Evolutionary conservation across 192 early-diverging fungal genomes (phyloP), one percentile per base, ranked within the genome.

Genomic region (Linnemannia exigua): DNA sequence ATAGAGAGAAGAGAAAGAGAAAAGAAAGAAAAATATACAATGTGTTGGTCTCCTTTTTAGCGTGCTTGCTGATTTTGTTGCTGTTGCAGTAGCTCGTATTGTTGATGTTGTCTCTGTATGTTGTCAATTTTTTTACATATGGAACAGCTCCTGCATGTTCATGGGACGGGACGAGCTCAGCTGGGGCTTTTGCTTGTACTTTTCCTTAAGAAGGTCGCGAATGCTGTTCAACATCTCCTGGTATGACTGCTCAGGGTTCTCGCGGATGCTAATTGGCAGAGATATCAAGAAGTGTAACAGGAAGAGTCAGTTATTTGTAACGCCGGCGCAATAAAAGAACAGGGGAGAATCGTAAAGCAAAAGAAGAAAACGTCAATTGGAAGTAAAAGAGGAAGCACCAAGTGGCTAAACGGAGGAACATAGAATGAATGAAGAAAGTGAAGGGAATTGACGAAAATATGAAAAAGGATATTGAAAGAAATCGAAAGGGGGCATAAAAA

Each of bases 161-260:
- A 95, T 91, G 41, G 88, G 79, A 20, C 90, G 88, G n/a, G 93
- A 93, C 19, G 92, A 90, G 72, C 91, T 92, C 66, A 96, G 89
- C 88, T 95, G 95, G 12, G 95, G 95, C 75, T 93, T 90, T 79
- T 95, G 94, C n/a, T 78, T 88, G 86, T 94, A 95, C 75, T 87
- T 79, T n/a, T 90, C 78, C 46, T 82, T 75, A 67, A 95, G 80
- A 52, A 90, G 88, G 0, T 77, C 79, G 41, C 94, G 90, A 66
- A 94, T 88, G 54, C 88, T 90, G 70, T 88, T 87, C 72, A 95
- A 89, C 54, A 95, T 83, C 83, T 93, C 85, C 44, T 90, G 88
- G 80, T 93, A 95, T 9, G 92, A 90, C 79, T 93, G 88, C 22
- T 80, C 86, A 17, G 88, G 89, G 41, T 91, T 90, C 41, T 89